Conservation (phyloP, 305 asterid genomes). For the Fraxinus albicans region DNA sequence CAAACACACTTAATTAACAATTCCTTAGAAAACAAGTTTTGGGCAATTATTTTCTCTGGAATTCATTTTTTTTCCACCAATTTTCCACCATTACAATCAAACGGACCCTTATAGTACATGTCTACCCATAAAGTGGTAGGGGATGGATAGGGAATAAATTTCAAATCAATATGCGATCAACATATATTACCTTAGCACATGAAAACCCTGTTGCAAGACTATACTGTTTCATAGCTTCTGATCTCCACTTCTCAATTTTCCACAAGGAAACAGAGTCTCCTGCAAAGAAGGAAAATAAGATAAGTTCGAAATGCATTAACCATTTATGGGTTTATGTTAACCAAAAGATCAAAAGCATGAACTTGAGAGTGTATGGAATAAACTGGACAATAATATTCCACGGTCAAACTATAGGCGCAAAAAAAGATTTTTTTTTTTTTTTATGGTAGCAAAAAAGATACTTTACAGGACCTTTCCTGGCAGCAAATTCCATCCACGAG, state of each 20-base stretch:
- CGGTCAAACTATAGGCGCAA: not conserved
- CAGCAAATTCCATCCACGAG: conserved; percentile 88
- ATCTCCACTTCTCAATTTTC: conserved; percentile 81
- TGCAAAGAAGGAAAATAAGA: conserved; percentile 24
- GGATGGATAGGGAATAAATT: not conserved
- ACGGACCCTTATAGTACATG: not conserved
- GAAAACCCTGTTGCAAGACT: conserved; percentile 79
- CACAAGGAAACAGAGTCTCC: conserved; percentile 81
- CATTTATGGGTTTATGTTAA: not conserved
- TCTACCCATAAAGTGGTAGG: not conserved
- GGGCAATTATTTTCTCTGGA: too few species aligned
- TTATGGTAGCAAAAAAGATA: not conserved
- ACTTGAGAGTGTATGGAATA: not conserved
- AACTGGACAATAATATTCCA: conserved; percentile 16
- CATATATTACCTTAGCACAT: conserved; percentile 82
- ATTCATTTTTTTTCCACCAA: too few species aligned
- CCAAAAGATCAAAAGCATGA: conserved; percentile 8
- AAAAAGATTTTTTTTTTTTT: not conserved
- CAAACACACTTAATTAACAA: too few species aligned
- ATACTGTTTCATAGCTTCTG: conserved; percentile 67
- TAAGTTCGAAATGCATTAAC: conserved; percentile 8
- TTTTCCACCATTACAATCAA: too few species aligned
- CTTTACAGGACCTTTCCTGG: conserved; percentile 54
- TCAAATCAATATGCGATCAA: conserved; percentile 9
- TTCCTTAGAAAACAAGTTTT: too few species aligned